phyloP scores from a whole-genome alignment of 306 rosid species.

The Dicorynia guianensis region DNA sequence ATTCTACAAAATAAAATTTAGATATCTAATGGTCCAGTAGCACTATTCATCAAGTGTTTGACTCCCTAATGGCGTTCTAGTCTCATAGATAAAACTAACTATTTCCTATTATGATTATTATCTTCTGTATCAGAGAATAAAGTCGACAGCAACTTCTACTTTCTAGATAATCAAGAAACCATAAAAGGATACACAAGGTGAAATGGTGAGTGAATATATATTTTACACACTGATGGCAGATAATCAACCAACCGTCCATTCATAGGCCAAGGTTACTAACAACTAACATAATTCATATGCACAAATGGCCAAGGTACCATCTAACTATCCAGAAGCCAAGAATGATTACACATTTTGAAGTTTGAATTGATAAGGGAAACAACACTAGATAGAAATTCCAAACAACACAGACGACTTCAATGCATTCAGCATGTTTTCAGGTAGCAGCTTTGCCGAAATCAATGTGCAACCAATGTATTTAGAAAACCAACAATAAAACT shows the following conservation, averaged over 20 bases:
- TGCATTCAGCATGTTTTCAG: background rate
- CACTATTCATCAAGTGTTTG: constrained; percentile 17
- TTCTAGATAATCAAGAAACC: constrained; percentile 1
- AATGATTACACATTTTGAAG: constrained; percentile 12
- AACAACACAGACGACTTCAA: constrained; percentile 1
- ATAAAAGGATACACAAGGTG: background rate
- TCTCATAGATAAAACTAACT: constrained; percentile 14
- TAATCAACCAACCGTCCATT: constrained; percentile 18
- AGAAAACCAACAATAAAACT: background rate
- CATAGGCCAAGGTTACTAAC: background rate
- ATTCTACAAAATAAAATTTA: constrained; percentile 2
- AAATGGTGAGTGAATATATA: too few relatives aligned
- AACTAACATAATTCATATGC: too few relatives aligned
- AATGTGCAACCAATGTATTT: too few relatives aligned
- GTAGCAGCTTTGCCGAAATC: constrained; percentile 17
- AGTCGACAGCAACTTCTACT: constrained; percentile 8
- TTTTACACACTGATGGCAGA: background rate
- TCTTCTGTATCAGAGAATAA: background rate
- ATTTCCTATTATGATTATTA: background rate
- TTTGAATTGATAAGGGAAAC: background rate
- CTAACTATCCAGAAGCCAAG: constrained; percentile 10
- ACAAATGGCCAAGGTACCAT: background rate
- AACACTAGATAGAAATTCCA: background rate
- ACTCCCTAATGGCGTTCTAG: constrained; percentile 13
- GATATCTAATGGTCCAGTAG: constrained; percentile 3